Percentiles rank a stretch among this genome's conserved stretches.
phyloP scores from a whole-genome alignment of 2,329 filamentous ascomycete species.

The Colletotrichum sp. region DNA sequence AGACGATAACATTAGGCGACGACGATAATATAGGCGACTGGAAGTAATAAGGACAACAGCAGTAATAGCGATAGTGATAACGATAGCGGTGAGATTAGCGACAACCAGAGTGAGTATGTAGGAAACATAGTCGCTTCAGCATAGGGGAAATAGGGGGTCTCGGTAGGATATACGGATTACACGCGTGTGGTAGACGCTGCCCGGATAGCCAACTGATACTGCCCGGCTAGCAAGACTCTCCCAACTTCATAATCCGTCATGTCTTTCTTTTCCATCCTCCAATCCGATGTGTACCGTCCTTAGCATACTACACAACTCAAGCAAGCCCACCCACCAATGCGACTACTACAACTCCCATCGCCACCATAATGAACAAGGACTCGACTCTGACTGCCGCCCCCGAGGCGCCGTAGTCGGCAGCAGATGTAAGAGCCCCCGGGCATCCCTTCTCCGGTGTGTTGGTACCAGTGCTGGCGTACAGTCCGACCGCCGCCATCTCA shows the following conservation, averaged over 20 bases:
- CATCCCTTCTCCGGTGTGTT: neutral
- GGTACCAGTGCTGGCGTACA: neutral
- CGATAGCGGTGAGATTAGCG: neutral
- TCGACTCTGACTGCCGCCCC: neutral
- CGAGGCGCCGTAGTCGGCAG: neutral
- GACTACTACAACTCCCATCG: neutral
- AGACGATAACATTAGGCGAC: too few species aligned
- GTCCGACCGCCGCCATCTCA: neutral
- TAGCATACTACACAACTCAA: neutral
- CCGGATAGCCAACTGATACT: neutral
- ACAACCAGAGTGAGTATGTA: neutral
- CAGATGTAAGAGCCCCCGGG: neutral
- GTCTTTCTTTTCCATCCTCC: neutral
- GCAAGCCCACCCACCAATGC: neutral
- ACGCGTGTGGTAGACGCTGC: neutral
- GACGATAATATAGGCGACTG: too few species aligned
- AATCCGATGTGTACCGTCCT: neutral
- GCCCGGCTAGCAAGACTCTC: neutral
- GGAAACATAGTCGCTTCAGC: neutral
- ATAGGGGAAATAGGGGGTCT: neutral
- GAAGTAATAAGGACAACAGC: too few species aligned
- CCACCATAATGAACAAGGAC: neutral
- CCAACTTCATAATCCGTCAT: neutral
- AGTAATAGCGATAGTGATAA: too few species aligned
- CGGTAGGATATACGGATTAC: neutral